Evolutionary conservation across 495 filamentous ascomycete genomes (phyloP).

Genomic region (Darksidea phi): DNA sequence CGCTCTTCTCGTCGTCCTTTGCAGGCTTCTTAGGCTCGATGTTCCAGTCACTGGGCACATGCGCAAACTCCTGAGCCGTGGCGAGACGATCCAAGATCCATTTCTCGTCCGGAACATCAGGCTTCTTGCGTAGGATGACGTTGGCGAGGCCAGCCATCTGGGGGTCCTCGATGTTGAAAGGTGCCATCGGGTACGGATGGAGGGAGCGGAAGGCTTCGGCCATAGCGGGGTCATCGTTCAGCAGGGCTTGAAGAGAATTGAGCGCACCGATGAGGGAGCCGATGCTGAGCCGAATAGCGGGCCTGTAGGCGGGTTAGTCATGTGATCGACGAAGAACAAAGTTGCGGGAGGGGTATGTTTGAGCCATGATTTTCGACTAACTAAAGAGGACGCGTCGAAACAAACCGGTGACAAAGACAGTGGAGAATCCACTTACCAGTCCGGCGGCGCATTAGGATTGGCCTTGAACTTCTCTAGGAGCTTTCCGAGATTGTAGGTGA

Average conservation of each 20-base stretch:
- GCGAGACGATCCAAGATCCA: slow-evolving; percentile 65
- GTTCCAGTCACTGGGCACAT: slow-evolving; percentile 16
- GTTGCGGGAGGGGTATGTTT: no score
- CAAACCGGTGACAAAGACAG: background rate
- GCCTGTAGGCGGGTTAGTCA: slow-evolving; percentile 3
- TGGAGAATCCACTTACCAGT: slow-evolving; percentile 15
- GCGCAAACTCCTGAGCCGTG: slow-evolving; percentile 22
- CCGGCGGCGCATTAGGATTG: slow-evolving; percentile 4
- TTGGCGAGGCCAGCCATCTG: background rate
- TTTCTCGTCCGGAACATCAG: slow-evolving; percentile 70
- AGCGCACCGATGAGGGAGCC: slow-evolving; percentile 7
- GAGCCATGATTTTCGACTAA: background rate
- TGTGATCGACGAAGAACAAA: background rate
- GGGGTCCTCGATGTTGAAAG: slow-evolving; percentile 4
- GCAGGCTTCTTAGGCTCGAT: background rate
- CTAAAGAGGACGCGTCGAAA: background rate
- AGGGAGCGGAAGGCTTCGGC: background rate
- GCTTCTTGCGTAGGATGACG: slow-evolving; percentile 60
- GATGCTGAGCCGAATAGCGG: slow-evolving; percentile 8
- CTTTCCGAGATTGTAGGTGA: slow-evolving; percentile 11
- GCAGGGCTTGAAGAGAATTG: slow-evolving; percentile 2
- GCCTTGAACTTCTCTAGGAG: slow-evolving; percentile 6
- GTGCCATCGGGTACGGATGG: slow-evolving; percentile 18
- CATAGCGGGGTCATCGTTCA: background rate
- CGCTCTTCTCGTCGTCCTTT: slow-evolving; percentile 33